Conservation (phyloP, 2,329 filamentous ascomycete species). For the Epichloe uncinata region DNA sequence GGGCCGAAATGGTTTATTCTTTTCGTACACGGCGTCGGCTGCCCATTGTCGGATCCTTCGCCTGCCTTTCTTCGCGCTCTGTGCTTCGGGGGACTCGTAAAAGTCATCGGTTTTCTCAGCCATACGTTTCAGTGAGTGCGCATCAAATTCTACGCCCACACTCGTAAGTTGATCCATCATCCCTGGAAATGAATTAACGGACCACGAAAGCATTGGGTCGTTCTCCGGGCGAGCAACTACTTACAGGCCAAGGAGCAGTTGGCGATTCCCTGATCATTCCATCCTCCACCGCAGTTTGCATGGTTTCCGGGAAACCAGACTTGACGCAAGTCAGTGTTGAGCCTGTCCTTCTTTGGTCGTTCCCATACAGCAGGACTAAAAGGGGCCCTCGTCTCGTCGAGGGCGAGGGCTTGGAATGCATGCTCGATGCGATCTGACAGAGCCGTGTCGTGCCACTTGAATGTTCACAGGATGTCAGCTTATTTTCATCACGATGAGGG, state of each 20-base stretch:
- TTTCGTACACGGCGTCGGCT: conserved; percentile 31
- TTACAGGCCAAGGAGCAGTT: conserved; percentile 26
- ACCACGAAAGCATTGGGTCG: not conserved
- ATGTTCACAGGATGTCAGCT: conserved; percentile 25
- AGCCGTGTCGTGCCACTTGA: conserved; percentile 39
- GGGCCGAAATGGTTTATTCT: conserved; percentile 32
- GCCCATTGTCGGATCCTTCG: conserved; percentile 26
- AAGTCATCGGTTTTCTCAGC: conserved; percentile 21
- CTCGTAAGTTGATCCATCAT: conserved; percentile 44
- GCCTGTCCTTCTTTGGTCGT: conserved; percentile 22
- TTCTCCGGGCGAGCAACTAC: conserved; percentile 6
- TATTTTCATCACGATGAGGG: not conserved
- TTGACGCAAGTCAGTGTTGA: conserved; percentile 32
- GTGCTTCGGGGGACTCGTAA: conserved; percentile 14
- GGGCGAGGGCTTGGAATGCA: conserved; percentile 45
- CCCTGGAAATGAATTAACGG: conserved; percentile 20
- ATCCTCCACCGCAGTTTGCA: conserved; percentile 57
- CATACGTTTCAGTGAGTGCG: conserved; percentile 26
- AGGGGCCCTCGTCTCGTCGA: conserved; percentile 41
- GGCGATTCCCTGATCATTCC: conserved; percentile 35
- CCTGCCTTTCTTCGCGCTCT: conserved; percentile 6
- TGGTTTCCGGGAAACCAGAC: conserved; percentile 62
- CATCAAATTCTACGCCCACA: conserved; percentile 36
- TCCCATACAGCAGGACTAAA: conserved; percentile 46
- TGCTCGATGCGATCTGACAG: conserved; percentile 40